Conservation (phyloP, 768 basidiomycete genomes). For the Gautieria morchelliformis region DNA sequence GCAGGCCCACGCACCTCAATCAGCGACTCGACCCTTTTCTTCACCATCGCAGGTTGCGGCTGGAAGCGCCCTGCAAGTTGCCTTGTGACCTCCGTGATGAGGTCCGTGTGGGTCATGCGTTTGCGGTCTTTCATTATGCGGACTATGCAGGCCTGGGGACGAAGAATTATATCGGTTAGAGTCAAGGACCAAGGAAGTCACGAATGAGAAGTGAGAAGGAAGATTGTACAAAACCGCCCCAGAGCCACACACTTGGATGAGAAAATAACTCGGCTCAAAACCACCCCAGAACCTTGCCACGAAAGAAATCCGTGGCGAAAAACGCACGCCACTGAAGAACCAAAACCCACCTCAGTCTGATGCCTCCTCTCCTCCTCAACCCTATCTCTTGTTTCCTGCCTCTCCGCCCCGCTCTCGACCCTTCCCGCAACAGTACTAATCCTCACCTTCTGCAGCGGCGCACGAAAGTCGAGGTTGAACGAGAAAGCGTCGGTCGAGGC, state of each 20-base stretch:
- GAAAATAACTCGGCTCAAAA: neutral
- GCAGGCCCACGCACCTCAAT: conserved; percentile 62
- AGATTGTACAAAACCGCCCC: no score
- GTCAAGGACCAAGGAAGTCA: no score
- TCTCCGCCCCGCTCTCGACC: conserved; percentile 78
- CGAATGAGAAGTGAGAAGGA: no score
- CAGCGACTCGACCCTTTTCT: conserved; percentile 85
- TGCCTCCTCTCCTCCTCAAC: conserved; percentile 88
- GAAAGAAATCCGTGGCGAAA: neutral
- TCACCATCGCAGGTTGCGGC: conserved; percentile 79
- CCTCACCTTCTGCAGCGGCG: conserved; percentile 83
- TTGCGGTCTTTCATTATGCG: conserved; percentile 97
- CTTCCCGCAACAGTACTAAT: conserved; percentile 83
- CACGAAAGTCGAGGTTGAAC: conserved; percentile 77
- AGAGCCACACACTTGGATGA: neutral
- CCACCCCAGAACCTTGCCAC: neutral
- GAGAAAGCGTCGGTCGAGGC: conserved; percentile 70
- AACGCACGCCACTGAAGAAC: neutral
- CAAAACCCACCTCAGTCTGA: conserved; percentile 68
- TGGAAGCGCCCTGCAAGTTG: conserved; percentile 80
- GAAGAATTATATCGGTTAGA: neutral
- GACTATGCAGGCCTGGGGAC: conserved; percentile 82
- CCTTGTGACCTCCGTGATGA: conserved; percentile 83
- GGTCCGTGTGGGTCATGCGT: conserved; percentile 76
- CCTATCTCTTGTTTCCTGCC: conserved; percentile 81